phyloP scores from a whole-genome alignment of 2,329 filamentous ascomycete species.

The Botrytis squamosa region DNA sequence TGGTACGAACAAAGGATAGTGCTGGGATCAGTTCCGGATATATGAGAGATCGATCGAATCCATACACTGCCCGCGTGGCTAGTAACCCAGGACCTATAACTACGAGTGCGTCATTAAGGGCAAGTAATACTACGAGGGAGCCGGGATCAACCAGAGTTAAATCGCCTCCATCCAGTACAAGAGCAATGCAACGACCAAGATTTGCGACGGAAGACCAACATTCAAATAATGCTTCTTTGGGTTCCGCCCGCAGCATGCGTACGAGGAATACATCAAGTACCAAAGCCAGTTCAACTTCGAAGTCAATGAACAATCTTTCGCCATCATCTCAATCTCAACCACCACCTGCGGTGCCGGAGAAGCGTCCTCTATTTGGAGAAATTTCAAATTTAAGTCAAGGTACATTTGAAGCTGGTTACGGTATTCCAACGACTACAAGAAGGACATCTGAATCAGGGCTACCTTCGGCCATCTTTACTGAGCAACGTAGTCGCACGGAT shows the following conservation, averaged over 20 bases:
- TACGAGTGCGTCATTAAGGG: slow-evolving; percentile 22
- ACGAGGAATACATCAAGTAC: slow-evolving; percentile 44
- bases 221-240: slow-evolving; percentile 56
- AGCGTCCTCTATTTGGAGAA: slow-evolving; percentile 71
- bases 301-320: slow-evolving; percentile 46
- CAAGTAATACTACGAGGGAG: slow-evolving; percentile 30
- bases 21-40: slow-evolving; percentile 25
- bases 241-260: slow-evolving; percentile 58
- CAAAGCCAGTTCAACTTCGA: slow-evolving; percentile 43
- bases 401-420: slow-evolving; percentile 55
- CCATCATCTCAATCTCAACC: slow-evolving; percentile 37
- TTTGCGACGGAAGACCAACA: slow-evolving; percentile 51
- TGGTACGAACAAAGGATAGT: slow-evolving; percentile 29
- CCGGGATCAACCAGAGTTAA: slow-evolving; percentile 24
- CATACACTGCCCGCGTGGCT: slow-evolving; percentile 35
- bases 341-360: slow-evolving; percentile 36
- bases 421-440: slow-evolving; percentile 55
- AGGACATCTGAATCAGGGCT: slow-evolving; percentile 72
- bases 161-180: slow-evolving; percentile 28
- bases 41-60: slow-evolving; percentile 33
- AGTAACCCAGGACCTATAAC: slow-evolving; percentile 24
- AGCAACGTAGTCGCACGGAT: slow-evolving; percentile 56
- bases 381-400: slow-evolving; percentile 61
- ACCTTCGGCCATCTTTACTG: slow-evolving; percentile 46
- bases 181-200: slow-evolving; percentile 46